Evolutionary conservation across 768 basidiomycete species (phyloP).

Genomic region (Peribolospora kevripleyi): DNA sequence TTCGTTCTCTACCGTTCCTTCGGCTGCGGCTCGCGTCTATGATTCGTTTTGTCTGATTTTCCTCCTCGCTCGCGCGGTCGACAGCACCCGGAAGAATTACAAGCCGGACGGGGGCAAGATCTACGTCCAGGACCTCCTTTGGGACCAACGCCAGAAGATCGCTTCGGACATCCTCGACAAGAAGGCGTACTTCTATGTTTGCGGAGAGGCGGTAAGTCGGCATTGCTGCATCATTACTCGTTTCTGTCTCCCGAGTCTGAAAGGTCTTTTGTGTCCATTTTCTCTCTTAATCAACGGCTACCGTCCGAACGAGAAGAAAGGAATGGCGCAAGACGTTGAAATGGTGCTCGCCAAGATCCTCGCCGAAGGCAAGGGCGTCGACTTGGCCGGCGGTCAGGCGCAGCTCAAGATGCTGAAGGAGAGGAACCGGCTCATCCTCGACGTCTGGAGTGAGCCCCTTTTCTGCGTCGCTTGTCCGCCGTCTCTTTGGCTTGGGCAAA

Average conservation of each 20-base stretch:
- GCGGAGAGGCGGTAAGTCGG: slow-evolving; percentile 44
- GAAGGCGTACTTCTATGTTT: slow-evolving; percentile 93
- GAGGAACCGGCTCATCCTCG: slow-evolving; percentile 46
- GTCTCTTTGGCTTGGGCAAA: too few relatives aligned
- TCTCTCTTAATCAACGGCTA: not conserved
- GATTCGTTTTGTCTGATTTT: too few relatives aligned
- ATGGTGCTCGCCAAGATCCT: slow-evolving; percentile 48
- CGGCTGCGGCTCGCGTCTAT: too few relatives aligned
- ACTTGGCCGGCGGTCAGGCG: slow-evolving; percentile 8
- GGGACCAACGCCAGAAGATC: slow-evolving; percentile 59
- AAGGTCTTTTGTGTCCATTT: slow-evolving; percentile 5
- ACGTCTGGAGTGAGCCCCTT: slow-evolving; percentile 54
- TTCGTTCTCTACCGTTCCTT: not conserved
- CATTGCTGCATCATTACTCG: not conserved
- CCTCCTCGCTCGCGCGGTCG: too few relatives aligned
- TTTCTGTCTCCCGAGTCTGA: not conserved
- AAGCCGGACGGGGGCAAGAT: slow-evolving; percentile 83
- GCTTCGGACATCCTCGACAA: slow-evolving; percentile 74
- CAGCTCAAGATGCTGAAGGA: slow-evolving; percentile 76
- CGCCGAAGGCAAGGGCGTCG: slow-evolving; percentile 78
- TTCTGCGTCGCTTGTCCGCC: not conserved
- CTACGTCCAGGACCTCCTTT: slow-evolving; percentile 94
- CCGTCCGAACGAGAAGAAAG: slow-evolving; percentile 26
- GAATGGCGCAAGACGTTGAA: slow-evolving; percentile 89
- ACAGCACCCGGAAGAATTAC: slow-evolving; percentile 19